phyloP scores from a whole-genome alignment of 2,329 filamentous ascomycete genomes.

The Chalaropsis ovoidea region DNA sequence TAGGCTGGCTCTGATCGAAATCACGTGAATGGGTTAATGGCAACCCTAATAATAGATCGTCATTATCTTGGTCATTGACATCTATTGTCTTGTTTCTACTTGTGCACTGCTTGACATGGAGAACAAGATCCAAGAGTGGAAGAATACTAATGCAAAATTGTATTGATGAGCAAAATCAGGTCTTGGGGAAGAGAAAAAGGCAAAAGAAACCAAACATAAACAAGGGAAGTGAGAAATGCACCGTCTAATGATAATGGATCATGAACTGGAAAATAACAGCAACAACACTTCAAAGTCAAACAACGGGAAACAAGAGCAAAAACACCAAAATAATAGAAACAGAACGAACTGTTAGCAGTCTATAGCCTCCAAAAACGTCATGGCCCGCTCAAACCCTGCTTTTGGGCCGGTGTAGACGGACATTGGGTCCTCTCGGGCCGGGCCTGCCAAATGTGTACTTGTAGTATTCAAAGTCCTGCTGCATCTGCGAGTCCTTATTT shows the following conservation, averaged over 20 bases:
- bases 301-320: background rate
- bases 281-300: background rate
- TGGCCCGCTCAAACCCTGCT: background rate
- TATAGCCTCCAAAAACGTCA: background rate
- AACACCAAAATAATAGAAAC: background rate
- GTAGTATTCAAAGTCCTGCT: slow-evolving; percentile 25
- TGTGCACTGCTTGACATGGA: no score
- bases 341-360: background rate
- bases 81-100: background rate
- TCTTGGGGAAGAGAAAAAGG: background rate
- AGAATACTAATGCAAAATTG: background rate
- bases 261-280: background rate
- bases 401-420: slow-evolving; percentile 2
- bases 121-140: background rate
- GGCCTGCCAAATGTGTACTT: slow-evolving; percentile 23
- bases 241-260: slow-evolving; percentile 6
- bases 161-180: background rate
- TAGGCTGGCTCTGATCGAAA: background rate
- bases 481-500: slow-evolving; percentile 21
- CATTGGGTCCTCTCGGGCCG: slow-evolving; percentile 7
- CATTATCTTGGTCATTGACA: no score
- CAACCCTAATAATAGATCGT: background rate
- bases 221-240: background rate
- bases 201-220: background rate
- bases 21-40: background rate